phyloP scores from a whole-genome alignment of 305 asterid genomes.

The Stenogyne calaminthoides region DNA sequence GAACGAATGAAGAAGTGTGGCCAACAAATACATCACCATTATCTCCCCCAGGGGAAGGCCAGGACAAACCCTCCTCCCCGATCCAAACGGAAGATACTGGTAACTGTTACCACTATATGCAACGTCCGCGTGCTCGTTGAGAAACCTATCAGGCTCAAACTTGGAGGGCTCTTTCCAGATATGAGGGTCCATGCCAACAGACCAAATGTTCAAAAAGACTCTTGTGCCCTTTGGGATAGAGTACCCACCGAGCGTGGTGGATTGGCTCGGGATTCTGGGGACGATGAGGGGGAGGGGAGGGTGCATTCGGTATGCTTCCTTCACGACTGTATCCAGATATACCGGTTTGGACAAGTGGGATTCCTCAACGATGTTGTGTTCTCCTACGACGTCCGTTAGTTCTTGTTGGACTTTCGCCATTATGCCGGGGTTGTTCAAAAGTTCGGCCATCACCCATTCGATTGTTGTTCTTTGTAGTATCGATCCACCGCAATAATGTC shows the following conservation, averaged over 20 bases:
- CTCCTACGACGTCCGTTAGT: constrained; percentile 32
- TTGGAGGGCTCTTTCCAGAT: constrained; percentile 42
- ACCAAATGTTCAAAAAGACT: constrained; percentile 44
- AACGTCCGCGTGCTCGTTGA: neutral
- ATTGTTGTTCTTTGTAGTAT: constrained; percentile 33
- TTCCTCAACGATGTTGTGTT: constrained; percentile 42
- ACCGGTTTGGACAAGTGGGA: constrained; percentile 34
- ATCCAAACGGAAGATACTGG: constrained; percentile 49
- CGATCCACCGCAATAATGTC: constrained; percentile 50
- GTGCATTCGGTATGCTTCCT: constrained; percentile 44
- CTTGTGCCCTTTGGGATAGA: constrained; percentile 34
- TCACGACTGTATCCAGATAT: constrained; percentile 42
- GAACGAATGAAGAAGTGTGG: constrained; percentile 44
- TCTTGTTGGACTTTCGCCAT: constrained; percentile 46
- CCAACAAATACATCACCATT: constrained; percentile 36
- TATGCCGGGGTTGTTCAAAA: constrained; percentile 20
- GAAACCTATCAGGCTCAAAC: constrained; percentile 51
- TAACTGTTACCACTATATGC: constrained; percentile 39
- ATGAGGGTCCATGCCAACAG: constrained; percentile 39
- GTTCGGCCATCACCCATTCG: constrained; percentile 47
- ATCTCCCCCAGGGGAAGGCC: constrained; percentile 40
- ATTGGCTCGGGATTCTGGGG: constrained; percentile 37
- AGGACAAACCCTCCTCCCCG: constrained; percentile 51
- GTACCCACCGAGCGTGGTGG: constrained; percentile 38
- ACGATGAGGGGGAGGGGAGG: constrained; percentile 44